Conservation (phyloP, 78 protist species). For the Chrysochromulina tobinii region DNA sequence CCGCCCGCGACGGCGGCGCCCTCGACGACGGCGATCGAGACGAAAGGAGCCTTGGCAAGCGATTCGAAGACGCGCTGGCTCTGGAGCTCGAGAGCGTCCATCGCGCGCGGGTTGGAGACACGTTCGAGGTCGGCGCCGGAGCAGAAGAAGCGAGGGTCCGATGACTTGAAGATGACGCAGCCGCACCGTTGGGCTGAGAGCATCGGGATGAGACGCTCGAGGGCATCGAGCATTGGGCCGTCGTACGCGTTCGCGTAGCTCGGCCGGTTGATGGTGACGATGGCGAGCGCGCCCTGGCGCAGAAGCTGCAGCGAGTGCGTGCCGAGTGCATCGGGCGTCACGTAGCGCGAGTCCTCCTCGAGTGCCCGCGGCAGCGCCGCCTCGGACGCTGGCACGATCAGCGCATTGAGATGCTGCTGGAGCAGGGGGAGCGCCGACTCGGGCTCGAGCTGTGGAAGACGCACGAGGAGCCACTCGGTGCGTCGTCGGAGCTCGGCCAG, state of each 20-base stretch:
- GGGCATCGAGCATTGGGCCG: not conserved
- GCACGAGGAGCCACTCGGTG: no score
- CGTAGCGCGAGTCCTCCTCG: no score
- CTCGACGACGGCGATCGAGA: not conserved
- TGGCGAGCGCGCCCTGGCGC: not conserved
- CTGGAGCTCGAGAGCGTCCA: not conserved
- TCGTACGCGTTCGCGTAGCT: not conserved
- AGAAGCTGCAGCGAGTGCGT: no score
- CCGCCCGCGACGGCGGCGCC: conserved; percentile 4
- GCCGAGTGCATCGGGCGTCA: no score
- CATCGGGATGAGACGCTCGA: not conserved
- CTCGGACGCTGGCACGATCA: no score
- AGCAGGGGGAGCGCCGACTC: no score
- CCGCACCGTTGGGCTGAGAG: not conserved
- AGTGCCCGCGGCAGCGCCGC: no score
- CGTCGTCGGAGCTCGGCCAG: no score
- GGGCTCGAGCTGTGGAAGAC: no score
- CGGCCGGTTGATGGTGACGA: not conserved
- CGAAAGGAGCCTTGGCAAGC: not conserved
- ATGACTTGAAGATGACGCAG: not conserved
- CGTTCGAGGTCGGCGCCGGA: not conserved
- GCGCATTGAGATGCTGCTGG: no score
- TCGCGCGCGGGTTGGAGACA: not conserved
- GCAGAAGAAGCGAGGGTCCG: not conserved
- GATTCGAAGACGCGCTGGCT: not conserved